Conservation (phyloP, 805 yeast species). For the Yarrowia sp. region DNA sequence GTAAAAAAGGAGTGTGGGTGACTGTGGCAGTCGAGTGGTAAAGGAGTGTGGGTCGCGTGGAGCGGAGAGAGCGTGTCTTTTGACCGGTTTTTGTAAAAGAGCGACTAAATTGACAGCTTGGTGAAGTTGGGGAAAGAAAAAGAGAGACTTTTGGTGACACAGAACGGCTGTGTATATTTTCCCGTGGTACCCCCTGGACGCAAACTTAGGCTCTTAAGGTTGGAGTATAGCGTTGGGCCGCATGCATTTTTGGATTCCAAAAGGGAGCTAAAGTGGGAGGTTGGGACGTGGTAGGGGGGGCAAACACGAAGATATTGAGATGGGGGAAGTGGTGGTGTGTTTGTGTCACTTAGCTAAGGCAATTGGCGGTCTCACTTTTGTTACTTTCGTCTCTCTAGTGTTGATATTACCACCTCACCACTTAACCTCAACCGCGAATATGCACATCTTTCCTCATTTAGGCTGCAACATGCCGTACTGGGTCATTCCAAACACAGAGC, state of each 20-base stretch:
- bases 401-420: no score
- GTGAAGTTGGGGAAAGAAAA: conserved; percentile 1
- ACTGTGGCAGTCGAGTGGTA: no score
- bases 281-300: neutral
- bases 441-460: conserved; percentile 13
- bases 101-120: conserved; percentile 2
- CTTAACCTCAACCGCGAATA: neutral
- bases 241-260: conserved; percentile 1
- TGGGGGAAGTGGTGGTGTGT: neutral
- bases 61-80: no score
- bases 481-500: conserved; percentile 30
- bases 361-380: no score
- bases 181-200: neutral
- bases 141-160: neutral
- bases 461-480: conserved; percentile 19
- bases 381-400: no score
- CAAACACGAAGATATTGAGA: neutral
- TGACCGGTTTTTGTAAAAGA: neutral
- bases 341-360: neutral
- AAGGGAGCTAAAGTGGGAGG: neutral
- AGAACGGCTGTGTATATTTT: conserved; percentile 2
- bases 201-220: conserved; percentile 5
- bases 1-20: conserved; percentile 15
- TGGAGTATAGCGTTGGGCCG: neutral
- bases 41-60: no score